phyloP scores from a whole-genome alignment of 495 filamentous ascomycete species.

The Cercophora samala region DNA sequence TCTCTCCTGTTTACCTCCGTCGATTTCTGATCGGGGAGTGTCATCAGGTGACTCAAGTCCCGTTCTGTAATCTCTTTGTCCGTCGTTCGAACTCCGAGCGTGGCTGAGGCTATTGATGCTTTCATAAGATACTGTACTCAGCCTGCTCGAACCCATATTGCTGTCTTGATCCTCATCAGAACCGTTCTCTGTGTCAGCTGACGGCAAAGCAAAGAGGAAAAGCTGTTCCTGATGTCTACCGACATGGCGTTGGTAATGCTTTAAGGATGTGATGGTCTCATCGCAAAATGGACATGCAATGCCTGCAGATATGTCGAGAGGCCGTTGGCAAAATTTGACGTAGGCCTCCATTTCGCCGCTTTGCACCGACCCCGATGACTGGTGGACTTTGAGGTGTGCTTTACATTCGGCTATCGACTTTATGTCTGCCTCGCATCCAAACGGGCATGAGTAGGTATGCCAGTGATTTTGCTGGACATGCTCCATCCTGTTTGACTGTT shows the following conservation, averaged over 20 bases:
- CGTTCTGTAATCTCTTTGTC: too few species aligned
- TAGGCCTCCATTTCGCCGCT: not conserved
- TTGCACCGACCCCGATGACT: not conserved
- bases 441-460: slow-evolving; percentile 5
- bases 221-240: slow-evolving; percentile 17
- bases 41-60: not conserved
- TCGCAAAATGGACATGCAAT: slow-evolving; percentile 13
- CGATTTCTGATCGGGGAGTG: not conserved
- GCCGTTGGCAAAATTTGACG: slow-evolving; percentile 3
- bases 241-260: slow-evolving; percentile 16
- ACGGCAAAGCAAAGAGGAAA: slow-evolving; percentile 13
- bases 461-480: slow-evolving; percentile 20
- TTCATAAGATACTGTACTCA: not conserved
- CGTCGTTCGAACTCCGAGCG: too few species aligned
- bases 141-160: not conserved
- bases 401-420: not conserved
- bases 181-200: not conserved
- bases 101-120: not conserved
- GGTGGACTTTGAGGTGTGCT: not conserved
- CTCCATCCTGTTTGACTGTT: not conserved
- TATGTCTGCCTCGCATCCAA: not conserved
- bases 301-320: not conserved
- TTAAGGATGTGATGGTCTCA: not conserved
- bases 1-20: not conserved
- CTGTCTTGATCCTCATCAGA: not conserved